Conservation (phyloP, 139 green algal species). For the Volvox africanus region DNA sequence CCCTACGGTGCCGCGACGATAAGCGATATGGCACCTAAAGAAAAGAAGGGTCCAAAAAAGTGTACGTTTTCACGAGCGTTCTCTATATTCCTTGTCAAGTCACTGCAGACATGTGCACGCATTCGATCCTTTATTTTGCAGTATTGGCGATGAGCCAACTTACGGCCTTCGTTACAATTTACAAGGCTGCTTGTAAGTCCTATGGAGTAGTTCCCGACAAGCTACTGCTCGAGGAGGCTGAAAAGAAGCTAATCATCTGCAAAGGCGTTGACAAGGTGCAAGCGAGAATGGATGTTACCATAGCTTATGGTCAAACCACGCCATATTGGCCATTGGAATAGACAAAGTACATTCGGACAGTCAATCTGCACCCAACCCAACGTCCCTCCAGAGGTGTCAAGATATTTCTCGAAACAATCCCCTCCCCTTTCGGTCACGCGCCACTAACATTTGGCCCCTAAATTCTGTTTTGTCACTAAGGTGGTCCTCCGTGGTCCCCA, state of each 20-base stretch:
- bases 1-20: background rate
- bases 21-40: slow-evolving; percentile 40
- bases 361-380: too few species aligned
- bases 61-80: background rate
- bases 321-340: background rate
- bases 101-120: background rate
- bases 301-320: too few species aligned
- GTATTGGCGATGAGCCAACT: slow-evolving; percentile 48
- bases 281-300: too few species aligned
- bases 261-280: slow-evolving; percentile 31
- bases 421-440: too few species aligned
- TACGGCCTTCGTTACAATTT: slow-evolving; percentile 41
- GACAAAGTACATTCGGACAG: background rate
- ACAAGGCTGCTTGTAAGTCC: slow-evolving; percentile 51
- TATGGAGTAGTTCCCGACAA: slow-evolving; percentile 47
- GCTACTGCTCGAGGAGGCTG: slow-evolving; percentile 26
- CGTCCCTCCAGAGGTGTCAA: too few species aligned
- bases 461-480: background rate
- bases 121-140: slow-evolving; percentile 3
- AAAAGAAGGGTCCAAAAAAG: slow-evolving; percentile 45
- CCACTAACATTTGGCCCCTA: too few species aligned
- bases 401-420: too few species aligned
- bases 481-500: slow-evolving; percentile 50
- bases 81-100: background rate
- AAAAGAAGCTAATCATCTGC: slow-evolving; percentile 40